A percentile compares a stretch with the other conserved stretches of the same genome.
Conservation (phyloP, 2,329 filamentous ascomycete species). For the Pseudogymnoascus sp. region DNA sequence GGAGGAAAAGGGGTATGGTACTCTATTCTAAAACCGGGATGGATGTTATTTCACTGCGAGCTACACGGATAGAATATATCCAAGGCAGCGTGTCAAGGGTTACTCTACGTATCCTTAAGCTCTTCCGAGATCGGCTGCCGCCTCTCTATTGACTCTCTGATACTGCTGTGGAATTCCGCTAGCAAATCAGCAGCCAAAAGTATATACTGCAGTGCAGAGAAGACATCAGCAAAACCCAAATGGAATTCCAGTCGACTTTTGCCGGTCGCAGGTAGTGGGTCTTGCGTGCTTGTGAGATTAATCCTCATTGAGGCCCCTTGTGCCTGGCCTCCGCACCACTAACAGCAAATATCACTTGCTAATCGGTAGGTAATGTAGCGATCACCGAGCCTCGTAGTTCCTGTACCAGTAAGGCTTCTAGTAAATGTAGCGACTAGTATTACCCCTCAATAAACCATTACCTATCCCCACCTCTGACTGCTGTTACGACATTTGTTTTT, state of each 20-base stretch:
- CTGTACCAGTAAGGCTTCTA: not conserved
- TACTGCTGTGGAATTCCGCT: no score
- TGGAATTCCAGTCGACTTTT: not conserved
- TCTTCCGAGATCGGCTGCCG: no score
- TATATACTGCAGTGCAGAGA: no score
- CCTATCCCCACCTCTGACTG: not conserved
- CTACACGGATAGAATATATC: no score
- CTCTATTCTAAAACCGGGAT: no score
- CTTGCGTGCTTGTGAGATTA: not conserved
- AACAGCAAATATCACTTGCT: not conserved
- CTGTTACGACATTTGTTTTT: not conserved
- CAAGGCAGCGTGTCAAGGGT: no score
- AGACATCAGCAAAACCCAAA: not conserved
- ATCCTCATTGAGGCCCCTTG: not conserved
- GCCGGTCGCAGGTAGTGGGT: not conserved
- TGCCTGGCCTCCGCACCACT: not conserved
- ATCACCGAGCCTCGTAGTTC: not conserved
- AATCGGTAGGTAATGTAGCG: not conserved
- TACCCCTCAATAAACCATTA: not conserved
- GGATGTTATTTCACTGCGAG: no score
- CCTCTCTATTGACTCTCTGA: no score
- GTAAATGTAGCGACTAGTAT: not conserved
- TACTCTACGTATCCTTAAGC: no score
- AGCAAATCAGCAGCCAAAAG: no score
- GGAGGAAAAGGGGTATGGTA: no score